phyloP scores from a whole-genome alignment of 805 yeast genomes.

The Babjeviella inositovora region DNA sequence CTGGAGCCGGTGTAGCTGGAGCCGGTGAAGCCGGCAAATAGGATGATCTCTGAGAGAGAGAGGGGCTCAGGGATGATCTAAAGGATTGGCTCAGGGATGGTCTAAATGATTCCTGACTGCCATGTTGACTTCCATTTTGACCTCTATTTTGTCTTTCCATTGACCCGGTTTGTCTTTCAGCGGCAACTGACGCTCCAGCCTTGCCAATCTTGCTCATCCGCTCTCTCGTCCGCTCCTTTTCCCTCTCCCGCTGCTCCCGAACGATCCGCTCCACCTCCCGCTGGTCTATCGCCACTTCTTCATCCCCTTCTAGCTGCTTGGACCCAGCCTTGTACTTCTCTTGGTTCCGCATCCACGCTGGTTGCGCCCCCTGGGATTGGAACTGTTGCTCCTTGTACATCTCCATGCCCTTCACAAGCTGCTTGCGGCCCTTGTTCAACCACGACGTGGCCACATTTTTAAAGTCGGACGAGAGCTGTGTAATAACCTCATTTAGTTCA shows the following conservation, averaged over 20 bases:
- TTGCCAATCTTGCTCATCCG: conserved; percentile 4
- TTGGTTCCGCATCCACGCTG: conserved; percentile 67
- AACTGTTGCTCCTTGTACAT: conserved; percentile 25
- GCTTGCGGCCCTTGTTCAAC: conserved; percentile 41
- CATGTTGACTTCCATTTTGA: too few relatives aligned
- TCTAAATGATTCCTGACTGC: too few relatives aligned
- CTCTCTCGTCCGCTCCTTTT: conserved; percentile 8
- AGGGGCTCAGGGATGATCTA: too few relatives aligned
- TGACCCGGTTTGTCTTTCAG: too few relatives aligned
- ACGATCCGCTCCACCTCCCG: conserved; percentile 22
- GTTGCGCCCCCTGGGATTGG: conserved; percentile 18
- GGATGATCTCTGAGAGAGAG: too few relatives aligned
- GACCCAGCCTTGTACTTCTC: conserved; percentile 25
- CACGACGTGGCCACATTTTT: conserved; percentile 43
- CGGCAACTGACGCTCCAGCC: too few relatives aligned
- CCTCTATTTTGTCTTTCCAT: too few relatives aligned
- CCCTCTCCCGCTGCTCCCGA: conserved; percentile 19
- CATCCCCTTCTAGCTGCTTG: conserved; percentile 12
- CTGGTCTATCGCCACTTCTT: conserved; percentile 27
- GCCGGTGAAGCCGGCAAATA: too few relatives aligned
- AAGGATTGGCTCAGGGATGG: too few relatives aligned
- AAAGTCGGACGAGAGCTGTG: conserved; percentile 37
- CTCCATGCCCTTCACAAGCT: conserved; percentile 46
- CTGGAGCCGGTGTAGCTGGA: too few relatives aligned
- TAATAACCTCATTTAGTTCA: conserved; percentile 22